phyloP scores from a whole-genome alignment of 495 filamentous ascomycete genomes.

The Entonaema liquescens region DNA sequence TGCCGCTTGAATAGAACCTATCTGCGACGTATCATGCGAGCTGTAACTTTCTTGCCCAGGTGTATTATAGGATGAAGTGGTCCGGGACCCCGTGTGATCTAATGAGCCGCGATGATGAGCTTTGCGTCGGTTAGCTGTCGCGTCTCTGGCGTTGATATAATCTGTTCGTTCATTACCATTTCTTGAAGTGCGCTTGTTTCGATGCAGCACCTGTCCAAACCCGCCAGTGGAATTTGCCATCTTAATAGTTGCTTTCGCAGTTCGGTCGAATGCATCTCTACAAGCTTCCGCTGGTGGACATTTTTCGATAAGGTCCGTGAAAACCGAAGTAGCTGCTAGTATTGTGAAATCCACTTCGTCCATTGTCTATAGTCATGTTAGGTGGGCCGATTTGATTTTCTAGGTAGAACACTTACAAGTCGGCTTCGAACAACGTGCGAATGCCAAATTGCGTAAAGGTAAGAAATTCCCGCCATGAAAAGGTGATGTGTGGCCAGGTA shows the following conservation, averaged over 20 bases:
- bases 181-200: constrained; percentile 36
- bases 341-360: constrained; percentile 97
- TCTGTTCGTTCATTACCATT: constrained; percentile 34
- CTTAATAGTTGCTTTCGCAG: constrained; percentile 91
- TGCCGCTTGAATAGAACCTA: constrained; percentile 38
- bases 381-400: constrained; percentile 16
- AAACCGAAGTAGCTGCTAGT: constrained; percentile 81
- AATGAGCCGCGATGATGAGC: constrained; percentile 29
- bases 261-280: constrained; percentile 92
- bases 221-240: constrained; percentile 88
- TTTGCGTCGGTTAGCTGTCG: constrained; percentile 47
- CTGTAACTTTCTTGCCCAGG: constrained; percentile 39
- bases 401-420: constrained; percentile 65
- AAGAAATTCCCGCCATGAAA: constrained; percentile 97
- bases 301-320: constrained; percentile 60
- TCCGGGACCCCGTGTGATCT: constrained; percentile 38
- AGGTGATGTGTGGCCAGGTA: constrained; percentile 97
- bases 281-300: constrained; percentile 72
- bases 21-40: constrained; percentile 38
- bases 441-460: constrained; percentile 97
- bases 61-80: constrained; percentile 34
- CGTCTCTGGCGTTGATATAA: constrained; percentile 45
- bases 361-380: constrained; percentile 70
- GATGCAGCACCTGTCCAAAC: constrained; percentile 64
- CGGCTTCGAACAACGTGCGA: constrained; percentile 85